Conservation (phyloP, 192 early-diverging fungal genomes). For the Gonapodya prolifera region DNA sequence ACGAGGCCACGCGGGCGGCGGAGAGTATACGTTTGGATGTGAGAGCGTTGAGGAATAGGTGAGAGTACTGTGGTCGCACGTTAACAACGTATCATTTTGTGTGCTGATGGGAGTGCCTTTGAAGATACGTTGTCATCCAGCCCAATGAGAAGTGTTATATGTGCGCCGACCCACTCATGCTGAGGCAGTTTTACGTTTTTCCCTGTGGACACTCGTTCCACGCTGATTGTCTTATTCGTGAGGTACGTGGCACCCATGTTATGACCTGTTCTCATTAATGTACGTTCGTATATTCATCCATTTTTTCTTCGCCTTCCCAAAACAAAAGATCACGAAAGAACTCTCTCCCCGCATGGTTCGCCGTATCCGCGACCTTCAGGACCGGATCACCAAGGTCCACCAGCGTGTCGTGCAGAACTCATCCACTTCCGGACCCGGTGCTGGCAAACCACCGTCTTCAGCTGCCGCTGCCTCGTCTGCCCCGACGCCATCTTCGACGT, state of each 20-base stretch:
- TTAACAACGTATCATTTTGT: not conserved
- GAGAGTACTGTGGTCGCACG: slow-evolving; percentile 15
- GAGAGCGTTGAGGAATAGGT: slow-evolving; percentile 66
- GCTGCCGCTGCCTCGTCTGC: too few species aligned
- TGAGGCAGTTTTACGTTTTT: slow-evolving; percentile 85
- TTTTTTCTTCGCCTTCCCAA: slow-evolving; percentile 3
- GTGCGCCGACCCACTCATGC: slow-evolving; percentile 66
- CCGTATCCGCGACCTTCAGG: not conserved
- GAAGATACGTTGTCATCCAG: slow-evolving; percentile 53
- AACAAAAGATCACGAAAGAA: slow-evolving; percentile 7
- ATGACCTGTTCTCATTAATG: not conserved
- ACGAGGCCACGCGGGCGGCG: slow-evolving; percentile 83
- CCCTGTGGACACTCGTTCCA: slow-evolving; percentile 94
- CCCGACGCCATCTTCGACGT: not conserved
- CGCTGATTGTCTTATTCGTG: slow-evolving; percentile 72
- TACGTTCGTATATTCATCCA: slow-evolving; percentile 11
- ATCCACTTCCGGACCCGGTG: not conserved
- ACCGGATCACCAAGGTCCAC: not conserved
- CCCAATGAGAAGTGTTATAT: slow-evolving; percentile 63
- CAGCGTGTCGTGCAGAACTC: not conserved
- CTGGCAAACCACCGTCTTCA: not conserved
- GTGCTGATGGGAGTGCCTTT: not conserved
- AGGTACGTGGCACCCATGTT: slow-evolving; percentile 24
- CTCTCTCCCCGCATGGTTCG: not conserved
- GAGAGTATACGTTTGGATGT: slow-evolving; percentile 90